These are phyloP conservation scores for Elongisporangium senticosum DNA, from an alignment of 352 stramenopile species.

Conservation along the genomic window DNA sequence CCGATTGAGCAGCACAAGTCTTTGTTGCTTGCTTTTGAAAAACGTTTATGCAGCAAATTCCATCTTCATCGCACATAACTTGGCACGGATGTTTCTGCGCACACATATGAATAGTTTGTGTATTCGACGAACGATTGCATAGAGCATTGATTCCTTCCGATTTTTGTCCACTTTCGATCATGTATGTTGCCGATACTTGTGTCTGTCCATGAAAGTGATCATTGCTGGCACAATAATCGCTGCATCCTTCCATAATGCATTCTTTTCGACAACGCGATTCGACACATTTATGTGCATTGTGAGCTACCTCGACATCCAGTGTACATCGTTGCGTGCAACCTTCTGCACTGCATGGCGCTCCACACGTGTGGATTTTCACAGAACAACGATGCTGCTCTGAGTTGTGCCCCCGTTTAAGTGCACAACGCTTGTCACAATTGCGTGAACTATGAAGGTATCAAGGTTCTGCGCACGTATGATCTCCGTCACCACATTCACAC, in stretches of 20 bases:
- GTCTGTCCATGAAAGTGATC: conserved; percentile 56
- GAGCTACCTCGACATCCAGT: conserved; percentile 31
- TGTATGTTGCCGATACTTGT: conserved; percentile 13
- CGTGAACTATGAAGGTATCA: conserved; percentile 23
- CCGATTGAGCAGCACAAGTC: conserved; percentile 36
- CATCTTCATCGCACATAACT: conserved; percentile 36
- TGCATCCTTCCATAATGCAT: conserved; percentile 48
- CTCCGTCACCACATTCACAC: conserved; percentile 46
- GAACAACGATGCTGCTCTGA: conserved; percentile 35
- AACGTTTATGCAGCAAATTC: conserved; percentile 59
- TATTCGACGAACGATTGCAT: conserved; percentile 16
- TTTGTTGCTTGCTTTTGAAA: conserved; percentile 43
- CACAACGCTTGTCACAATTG: conserved; percentile 47
- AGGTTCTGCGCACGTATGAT: conserved; percentile 41
- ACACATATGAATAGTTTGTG: conserved; percentile 42
- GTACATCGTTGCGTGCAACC: conserved; percentile 33
- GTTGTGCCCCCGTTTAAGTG: conserved; percentile 22
- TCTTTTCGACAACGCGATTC: conserved; percentile 34
- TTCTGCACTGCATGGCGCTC: conserved; percentile 26
- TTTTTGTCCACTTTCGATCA: conserved; percentile 11
- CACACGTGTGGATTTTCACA: conserved; percentile 44
- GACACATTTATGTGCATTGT: conserved; percentile 50
- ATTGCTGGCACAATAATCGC: conserved; percentile 20
- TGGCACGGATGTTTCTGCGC: conserved; percentile 26
- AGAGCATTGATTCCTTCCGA: conserved; percentile 5